Evolutionary conservation across 306 rosid species (phyloP), one percentile per base, ranked within the genome.

Genomic region (Rosa persica): DNA sequence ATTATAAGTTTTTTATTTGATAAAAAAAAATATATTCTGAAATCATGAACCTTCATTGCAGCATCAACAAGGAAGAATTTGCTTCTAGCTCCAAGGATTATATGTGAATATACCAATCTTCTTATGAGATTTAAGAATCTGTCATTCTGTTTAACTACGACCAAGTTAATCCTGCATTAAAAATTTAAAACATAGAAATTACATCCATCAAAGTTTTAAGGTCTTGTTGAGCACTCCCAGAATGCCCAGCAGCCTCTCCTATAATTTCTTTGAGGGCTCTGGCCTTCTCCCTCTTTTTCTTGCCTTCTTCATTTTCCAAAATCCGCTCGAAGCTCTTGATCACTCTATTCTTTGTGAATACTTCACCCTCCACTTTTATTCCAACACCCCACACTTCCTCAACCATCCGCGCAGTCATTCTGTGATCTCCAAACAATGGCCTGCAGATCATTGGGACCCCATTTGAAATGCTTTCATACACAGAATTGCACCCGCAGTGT

Each of bases 381-480:
- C 93, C 88, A 70, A 78, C 43, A 73, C 83, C 86, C 91, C 89
- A 87, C 15, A 85, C 15, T 44, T 66, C 83, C 75, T 85, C 89
- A 4, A 87, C 81, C 79, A 83, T 75, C 48, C 85, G 78, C 1
- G 70, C 85, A 25, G 65, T 42, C 82, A 89, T 77, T 19, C 49
- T 64, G 0, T 89, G 86, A 60, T 89, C 93, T 39, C 85, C 90
- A n/a, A 85, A 87, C 15, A 74, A 85, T 0, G 88, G 90, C 81
- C 89, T 72, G 46, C 84, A 75, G 4, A 89, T 81, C 88, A 89
- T 83, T 1, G 93, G 91, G 23, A 89, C 91, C 20, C 84, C 89
- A 51, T 70, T 78, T 4, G 80, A 81, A 13, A 90, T 60, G 43
- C 89, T 76, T 77, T 90, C 92, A 44, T 16, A 74, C 4, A 87